phyloP scores from a whole-genome alignment of 2,329 filamentous ascomycete species.

The Hypomyces rosellus region DNA sequence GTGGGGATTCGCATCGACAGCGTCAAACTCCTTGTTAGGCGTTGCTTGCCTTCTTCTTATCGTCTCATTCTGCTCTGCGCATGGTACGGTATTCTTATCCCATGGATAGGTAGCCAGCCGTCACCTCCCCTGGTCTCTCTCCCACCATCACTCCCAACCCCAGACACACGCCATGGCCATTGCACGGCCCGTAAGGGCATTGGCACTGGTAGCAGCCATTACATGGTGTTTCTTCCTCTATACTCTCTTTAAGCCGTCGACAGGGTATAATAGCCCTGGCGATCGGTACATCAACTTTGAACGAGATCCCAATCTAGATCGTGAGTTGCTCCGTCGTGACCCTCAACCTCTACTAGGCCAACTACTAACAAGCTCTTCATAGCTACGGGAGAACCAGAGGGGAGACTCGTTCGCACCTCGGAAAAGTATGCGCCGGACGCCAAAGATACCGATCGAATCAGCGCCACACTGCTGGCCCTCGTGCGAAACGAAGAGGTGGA shows the following conservation, averaged over 20 bases:
- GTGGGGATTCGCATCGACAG: too few relatives aligned
- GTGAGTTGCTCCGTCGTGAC: constrained; percentile 46
- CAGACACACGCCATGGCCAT: constrained; percentile 62
- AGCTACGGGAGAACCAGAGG: constrained; percentile 76
- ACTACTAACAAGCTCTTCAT: constrained; percentile 13
- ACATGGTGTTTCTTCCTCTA: constrained; percentile 76
- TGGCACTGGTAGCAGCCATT: constrained; percentile 64
- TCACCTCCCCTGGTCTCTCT: constrained; percentile 1
- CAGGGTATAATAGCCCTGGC: constrained; percentile 36
- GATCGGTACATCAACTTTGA: constrained; percentile 52
- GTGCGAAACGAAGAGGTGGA: constrained; percentile 87
- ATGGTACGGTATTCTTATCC: background rate
- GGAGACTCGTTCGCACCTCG: constrained; percentile 64
- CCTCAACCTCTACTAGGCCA: background rate
- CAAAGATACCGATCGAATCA: constrained; percentile 73
- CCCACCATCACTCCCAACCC: background rate
- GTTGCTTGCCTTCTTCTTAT: background rate
- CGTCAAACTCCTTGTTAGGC: too few relatives aligned
- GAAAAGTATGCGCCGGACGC: constrained; percentile 73
- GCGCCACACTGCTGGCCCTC: constrained; percentile 84
- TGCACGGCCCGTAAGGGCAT: constrained; percentile 74
- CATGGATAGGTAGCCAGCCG: constrained; percentile 7
- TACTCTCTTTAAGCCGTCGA: constrained; percentile 60
- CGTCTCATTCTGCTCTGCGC: background rate
- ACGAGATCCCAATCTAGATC: constrained; percentile 79